Conservation (phyloP, 257 asterid species). For the Catharanthus roseus region DNA sequence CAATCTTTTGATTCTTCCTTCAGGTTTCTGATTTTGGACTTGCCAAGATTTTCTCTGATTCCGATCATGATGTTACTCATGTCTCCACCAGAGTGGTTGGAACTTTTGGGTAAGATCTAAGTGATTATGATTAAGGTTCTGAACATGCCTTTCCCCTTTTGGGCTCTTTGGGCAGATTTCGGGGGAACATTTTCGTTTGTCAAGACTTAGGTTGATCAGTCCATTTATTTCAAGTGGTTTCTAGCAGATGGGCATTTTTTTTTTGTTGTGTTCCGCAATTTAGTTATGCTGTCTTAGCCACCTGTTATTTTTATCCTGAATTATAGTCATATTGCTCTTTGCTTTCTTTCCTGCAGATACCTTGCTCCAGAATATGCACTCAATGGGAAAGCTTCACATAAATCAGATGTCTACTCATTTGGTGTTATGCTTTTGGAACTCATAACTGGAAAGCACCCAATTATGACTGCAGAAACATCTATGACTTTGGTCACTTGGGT, state of each 20-base stretch:
- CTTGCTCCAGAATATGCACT: conserved; percentile 26
- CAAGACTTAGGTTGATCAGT: too few relatives aligned
- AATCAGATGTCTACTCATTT: conserved; percentile 26
- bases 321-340: too few relatives aligned
- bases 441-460: conserved; percentile 22
- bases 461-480: conserved; percentile 10
- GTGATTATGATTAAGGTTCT: too few relatives aligned
- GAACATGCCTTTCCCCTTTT: neutral
- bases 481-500: conserved; percentile 23
- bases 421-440: conserved; percentile 28
- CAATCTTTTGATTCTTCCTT: neutral
- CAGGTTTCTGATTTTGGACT: conserved; percentile 30
- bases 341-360: conserved; percentile 21
- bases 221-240: too few relatives aligned
- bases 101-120: conserved; percentile 22
- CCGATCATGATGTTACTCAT: conserved; percentile 12
- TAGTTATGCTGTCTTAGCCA: too few relatives aligned
- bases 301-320: too few relatives aligned
- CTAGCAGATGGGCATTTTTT: too few relatives aligned
- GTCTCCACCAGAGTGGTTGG: conserved; percentile 27
- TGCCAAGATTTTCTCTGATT: conserved; percentile 20
- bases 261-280: too few relatives aligned
- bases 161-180: too few relatives aligned
- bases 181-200: too few relatives aligned
- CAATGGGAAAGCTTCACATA: conserved; percentile 23